Evolutionary conservation across 441 rosid species (phyloP), one percentile per base, ranked within the genome.

Genomic region (Croton setiger): DNA sequence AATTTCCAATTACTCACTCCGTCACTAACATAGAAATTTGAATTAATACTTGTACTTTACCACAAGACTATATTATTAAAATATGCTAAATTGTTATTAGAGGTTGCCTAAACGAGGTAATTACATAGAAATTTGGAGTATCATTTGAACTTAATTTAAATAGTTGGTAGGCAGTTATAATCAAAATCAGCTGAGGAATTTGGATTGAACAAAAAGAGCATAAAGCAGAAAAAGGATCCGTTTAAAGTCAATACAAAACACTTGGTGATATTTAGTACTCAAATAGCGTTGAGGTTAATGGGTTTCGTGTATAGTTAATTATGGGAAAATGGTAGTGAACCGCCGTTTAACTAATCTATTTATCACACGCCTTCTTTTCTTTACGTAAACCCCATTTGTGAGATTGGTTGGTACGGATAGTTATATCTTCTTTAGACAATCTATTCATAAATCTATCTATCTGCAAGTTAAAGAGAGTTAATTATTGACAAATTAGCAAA

Each of bases 371-470:
- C 72, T 81, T 75, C 43, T 36, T 69, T 75, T 33, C 81, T 70
- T 77, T 76, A 81, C 82, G 82, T 79, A 76, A 85, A 11, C 78
- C 66, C 41, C 14, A n/a, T 31, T 56, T 20, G 1, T 31, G 8
- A 6, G 20, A 44, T 35, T 15, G 79, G 71, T 81, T 72, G 86
- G 84, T 83, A 18, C 2, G 82, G 76, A 21, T 68, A 27, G 85
- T 73, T 78, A 41, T 43, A 79, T 70, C 84, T 63, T 70, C 81
- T 69, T 61, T 54, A 72, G 71, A 68, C 60, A 33, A 20, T 13
- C 0, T 45, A 49, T 49, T 3, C 5, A n/a, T 52, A 20, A n/a
- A n/a, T n/a, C n/a, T 52, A 21, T 48, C 0, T 51, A 51, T 17
- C 51, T 9, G 9, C 23, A 39, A 15, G 2, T 27, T 47, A 17